Percentiles rank a stretch among this genome's conserved stretches.
Evolutionary conservation across 2,329 filamentous ascomycete species (phyloP).

Genomic region (Dryadomyces quercus-mongolicae): DNA sequence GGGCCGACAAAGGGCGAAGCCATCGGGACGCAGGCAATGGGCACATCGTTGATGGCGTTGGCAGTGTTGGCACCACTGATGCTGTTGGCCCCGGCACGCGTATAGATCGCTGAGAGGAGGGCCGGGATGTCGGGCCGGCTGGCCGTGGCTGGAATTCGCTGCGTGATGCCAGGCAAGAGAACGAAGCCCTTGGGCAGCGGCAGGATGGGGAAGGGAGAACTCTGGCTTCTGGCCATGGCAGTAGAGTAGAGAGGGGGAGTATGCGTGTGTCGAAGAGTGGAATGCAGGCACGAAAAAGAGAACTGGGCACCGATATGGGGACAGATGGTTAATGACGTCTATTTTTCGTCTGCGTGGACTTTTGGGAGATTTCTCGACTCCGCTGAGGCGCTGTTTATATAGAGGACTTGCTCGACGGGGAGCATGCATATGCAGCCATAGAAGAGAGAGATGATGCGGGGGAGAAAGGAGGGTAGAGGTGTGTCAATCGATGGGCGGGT

Average conservation of each 20-base stretch:
- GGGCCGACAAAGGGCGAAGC: slow-evolving; percentile 61
- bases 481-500: background rate
- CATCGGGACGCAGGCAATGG: slow-evolving; percentile 79
- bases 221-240: slow-evolving; percentile 23
- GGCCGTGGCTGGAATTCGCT: slow-evolving; percentile 70
- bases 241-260: background rate
- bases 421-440: too few relatives aligned
- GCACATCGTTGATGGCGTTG: slow-evolving; percentile 53
- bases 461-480: background rate
- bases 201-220: slow-evolving; percentile 57
- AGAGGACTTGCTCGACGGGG: too few relatives aligned
- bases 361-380: too few relatives aligned
- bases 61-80: slow-evolving; percentile 45
- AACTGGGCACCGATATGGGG: background rate
- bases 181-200: slow-evolving; percentile 71
- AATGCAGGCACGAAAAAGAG: background rate
- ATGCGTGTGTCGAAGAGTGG: background rate
- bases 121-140: slow-evolving; percentile 79
- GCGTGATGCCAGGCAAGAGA: slow-evolving; percentile 72
- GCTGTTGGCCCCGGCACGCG: slow-evolving; percentile 38
- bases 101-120: slow-evolving; percentile 75
- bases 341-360: too few relatives aligned
- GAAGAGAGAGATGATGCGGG: too few relatives aligned
- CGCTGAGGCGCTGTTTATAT: too few relatives aligned
- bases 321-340: too few relatives aligned